These are phyloP conservation scores for Biscutella auriculata DNA, from an alignment of 441 rosid species.

Conservation along the genomic window DNA sequence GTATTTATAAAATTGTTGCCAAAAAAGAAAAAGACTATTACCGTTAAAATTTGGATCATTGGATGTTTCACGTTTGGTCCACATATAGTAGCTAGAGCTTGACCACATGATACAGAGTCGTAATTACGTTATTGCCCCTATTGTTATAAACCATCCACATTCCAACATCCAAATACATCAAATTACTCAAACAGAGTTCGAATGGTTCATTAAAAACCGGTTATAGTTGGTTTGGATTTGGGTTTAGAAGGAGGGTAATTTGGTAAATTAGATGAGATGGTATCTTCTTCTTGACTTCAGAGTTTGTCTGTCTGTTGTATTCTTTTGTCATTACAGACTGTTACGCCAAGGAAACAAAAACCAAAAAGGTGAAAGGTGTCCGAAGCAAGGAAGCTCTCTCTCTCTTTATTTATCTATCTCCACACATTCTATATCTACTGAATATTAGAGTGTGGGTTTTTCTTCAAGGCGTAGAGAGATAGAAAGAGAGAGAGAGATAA, in stretches of 20 bases:
- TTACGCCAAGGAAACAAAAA: conserved; percentile 4
- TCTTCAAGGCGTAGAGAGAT: neutral
- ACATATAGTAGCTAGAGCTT: no score
- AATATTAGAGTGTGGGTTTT: neutral
- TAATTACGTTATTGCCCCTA: no score
- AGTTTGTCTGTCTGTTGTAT: neutral
- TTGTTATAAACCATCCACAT: no score
- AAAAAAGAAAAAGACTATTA: no score
- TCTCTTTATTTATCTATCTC: neutral
- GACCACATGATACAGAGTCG: no score
- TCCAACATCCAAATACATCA: no score
- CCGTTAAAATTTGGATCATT: no score
- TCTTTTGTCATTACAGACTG: conserved; percentile 18
- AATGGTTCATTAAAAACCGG: neutral
- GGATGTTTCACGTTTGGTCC: no score
- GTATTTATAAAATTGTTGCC: no score
- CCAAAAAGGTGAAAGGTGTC: conserved; percentile 9
- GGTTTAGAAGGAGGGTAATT: neutral
- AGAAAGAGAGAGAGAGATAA: neutral
- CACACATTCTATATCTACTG: conserved; percentile 1
- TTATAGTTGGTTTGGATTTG: neutral
- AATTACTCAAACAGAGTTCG: no score
- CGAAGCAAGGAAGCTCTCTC: conserved; percentile 2
- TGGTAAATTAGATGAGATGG: neutral
- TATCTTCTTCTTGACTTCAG: conserved; percentile 13